Evolutionary conservation across 2,329 filamentous ascomycete species (phyloP).

Genomic region (Epichloe festucae): DNA sequence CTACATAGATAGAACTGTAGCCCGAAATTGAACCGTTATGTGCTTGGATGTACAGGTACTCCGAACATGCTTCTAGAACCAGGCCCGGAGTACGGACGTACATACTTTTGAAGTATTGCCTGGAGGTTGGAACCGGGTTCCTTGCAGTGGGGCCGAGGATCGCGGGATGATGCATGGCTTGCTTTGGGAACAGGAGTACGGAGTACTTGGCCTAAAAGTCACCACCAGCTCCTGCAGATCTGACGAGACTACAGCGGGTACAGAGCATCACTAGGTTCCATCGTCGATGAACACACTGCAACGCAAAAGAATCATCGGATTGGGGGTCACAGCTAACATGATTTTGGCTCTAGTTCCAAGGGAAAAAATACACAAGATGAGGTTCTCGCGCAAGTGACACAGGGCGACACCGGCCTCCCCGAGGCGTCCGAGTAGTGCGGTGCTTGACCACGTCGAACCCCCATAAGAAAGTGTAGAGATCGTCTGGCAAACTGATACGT

Average conservation of each 20-base stretch:
- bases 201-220: conserved; percentile 2
- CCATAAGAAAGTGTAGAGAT: no score
- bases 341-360: background rate
- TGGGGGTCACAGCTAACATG: background rate
- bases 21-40: background rate
- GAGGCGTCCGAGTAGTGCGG: background rate
- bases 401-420: background rate
- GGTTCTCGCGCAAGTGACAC: background rate
- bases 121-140: background rate
- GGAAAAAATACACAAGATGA: background rate
- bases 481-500: background rate
- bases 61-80: no score
- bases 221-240: background rate
- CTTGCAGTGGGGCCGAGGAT: conserved; percentile 2
- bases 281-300: background rate
- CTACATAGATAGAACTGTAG: background rate
- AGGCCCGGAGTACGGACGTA: no score
- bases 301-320: background rate
- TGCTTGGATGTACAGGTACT: no score
- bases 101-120: background rate
- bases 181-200: background rate
- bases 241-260: background rate
- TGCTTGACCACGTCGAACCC: background rate
- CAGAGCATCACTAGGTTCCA: background rate
- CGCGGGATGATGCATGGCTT: conserved; percentile 3